phyloP scores from a whole-genome alignment of 2,329 filamentous ascomycete genomes.

The Didymella keratinophila region DNA sequence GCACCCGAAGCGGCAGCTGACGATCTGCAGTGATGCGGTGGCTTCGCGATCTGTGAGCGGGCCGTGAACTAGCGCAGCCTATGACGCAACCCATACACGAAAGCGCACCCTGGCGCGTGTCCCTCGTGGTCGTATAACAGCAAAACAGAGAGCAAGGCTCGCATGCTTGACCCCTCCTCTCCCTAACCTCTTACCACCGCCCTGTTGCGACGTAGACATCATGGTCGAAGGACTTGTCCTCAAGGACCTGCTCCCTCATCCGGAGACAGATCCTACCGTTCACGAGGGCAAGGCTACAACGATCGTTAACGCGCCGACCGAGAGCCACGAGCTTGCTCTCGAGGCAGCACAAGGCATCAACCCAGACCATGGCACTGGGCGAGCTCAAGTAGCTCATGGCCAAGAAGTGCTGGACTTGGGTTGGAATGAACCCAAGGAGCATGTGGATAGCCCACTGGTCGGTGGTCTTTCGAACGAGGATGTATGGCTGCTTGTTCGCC shows the following conservation, averaged over 20 bases:
- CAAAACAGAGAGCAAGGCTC: slow-evolving; percentile 17
- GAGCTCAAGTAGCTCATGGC: slow-evolving; percentile 52
- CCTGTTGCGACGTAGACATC: slow-evolving; percentile 7
- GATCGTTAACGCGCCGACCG: slow-evolving; percentile 54
- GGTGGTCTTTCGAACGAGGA: slow-evolving; percentile 76
- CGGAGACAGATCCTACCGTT: slow-evolving; percentile 42
- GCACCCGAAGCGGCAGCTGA: slow-evolving; percentile 13
- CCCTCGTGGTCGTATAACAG: slow-evolving; percentile 11
- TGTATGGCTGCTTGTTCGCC: slow-evolving; percentile 73
- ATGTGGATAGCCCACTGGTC: slow-evolving; percentile 68
- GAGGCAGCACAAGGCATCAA: slow-evolving; percentile 47
- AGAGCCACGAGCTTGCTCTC: slow-evolving; percentile 58
- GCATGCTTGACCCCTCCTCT: background rate
- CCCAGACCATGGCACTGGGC: slow-evolving; percentile 55
- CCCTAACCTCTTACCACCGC: background rate
- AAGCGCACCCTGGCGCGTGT: slow-evolving; percentile 15
- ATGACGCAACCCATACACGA: slow-evolving; percentile 29
- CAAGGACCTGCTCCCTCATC: slow-evolving; percentile 49
- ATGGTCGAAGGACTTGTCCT: slow-evolving; percentile 44
- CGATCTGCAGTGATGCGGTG: slow-evolving; percentile 23
- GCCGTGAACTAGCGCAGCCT: slow-evolving; percentile 21
- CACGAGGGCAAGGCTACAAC: slow-evolving; percentile 41
- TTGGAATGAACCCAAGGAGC: slow-evolving; percentile 69
- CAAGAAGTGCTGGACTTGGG: slow-evolving; percentile 70
- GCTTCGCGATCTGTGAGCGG: slow-evolving; percentile 23